Base-by-base conservation (phyloP, 2,329 filamentous ascomycete genomes). In the Cladosporium sp. region DNA sequence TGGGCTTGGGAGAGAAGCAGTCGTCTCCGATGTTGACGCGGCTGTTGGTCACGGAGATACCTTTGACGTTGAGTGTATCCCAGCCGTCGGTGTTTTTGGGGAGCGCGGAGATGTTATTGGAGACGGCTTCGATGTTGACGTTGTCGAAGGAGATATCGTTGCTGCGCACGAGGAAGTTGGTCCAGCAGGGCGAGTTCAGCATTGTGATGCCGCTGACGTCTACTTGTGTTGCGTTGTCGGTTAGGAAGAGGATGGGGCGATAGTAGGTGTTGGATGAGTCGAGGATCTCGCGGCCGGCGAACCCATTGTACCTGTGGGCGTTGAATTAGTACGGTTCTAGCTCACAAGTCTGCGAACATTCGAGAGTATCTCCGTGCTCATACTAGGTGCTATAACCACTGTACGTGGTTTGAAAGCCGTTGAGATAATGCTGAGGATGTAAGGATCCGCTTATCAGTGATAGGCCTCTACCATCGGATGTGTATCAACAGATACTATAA, bases 31-130 rank as follows among this genome's bases (percentile, higher is more conserved):
- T 69, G 47, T 73, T 71, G 45, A 74, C 68, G 20, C 69, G 66
- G 3, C 69, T 72, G 61, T 73, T 73, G 1, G 69, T 72, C 1
- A 74, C 70, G 2, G 60, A 78, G 7, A 86, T 69, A 0, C 78
- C 78, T 54, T 84, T 78, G 34, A 84, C 78, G 56, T 84, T 85
- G 56, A 82, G 74, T 0, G 82, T 81, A 72, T 87, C 84, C 69
- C 85, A 85, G 42, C 84, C 84, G 61, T 87, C 84, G 0, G 82
- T 85, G 68, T 87, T 86, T 66, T 84, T 83, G 4, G 84, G 81
- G 3, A 49, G 42, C 68, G 45, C 73, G 20, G 76, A 73, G 47
- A 66, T 71, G 58, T 79, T 80, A 15, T 73, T 79, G n/a, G 81
- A 84, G 17, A 76, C 73, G 0, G 82, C 80, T 12, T 83, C 82